Evolutionary conservation across 2,329 filamentous ascomycete genomes (phyloP), one percentile per base, ranked within the genome.

Genomic region (Tympanopsis confertula): DNA sequence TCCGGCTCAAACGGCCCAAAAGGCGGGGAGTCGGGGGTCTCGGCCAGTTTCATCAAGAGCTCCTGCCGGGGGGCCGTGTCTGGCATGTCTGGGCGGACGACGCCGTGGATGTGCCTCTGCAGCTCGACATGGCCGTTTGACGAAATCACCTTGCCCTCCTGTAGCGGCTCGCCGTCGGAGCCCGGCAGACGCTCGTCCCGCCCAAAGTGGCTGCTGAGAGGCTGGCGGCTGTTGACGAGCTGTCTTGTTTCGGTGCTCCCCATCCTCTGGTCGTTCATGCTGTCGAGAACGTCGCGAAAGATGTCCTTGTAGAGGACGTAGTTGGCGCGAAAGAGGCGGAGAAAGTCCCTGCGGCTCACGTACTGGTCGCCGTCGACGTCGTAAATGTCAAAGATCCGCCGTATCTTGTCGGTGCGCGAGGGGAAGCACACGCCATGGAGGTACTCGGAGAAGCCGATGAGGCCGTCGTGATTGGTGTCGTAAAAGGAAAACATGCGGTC

Each of bases 401-500:
- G 67, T 30, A 89, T 66, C 44, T 84, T 78, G 47, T 85, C 77
- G 47, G 82, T 76, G 40, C 72, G 65, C 47, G 76, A 79, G 19
- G 75, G 63, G 47, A 78, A 81, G 4, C 86, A 80, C 35, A 95
- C 66, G 1, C 86, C 91, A 40, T 82, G 77, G 18, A 96, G 63
- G 51, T 95, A 98, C 54, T 98, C 91, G 36, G 86, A 73, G 47
- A 98, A 96, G 5, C 85, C 84, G 49, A 98, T 95, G 5, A 94
- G 65, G 17, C 83, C 84, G 53, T 98, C 86, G 30, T 77, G 72
- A 55, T 96, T 89, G 20, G 80, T 84, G 58, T 98, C 91, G 56
- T 95, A 98, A 56, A 95, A 95, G 37, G 84, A 77, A 59, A 96
- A 98, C 74, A 95, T 91, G 47, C 91, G 82, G 55, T 98, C 89